phyloP scores from a whole-genome alignment of 768 basidiomycete species.

The Cubamyces lactineus region DNA sequence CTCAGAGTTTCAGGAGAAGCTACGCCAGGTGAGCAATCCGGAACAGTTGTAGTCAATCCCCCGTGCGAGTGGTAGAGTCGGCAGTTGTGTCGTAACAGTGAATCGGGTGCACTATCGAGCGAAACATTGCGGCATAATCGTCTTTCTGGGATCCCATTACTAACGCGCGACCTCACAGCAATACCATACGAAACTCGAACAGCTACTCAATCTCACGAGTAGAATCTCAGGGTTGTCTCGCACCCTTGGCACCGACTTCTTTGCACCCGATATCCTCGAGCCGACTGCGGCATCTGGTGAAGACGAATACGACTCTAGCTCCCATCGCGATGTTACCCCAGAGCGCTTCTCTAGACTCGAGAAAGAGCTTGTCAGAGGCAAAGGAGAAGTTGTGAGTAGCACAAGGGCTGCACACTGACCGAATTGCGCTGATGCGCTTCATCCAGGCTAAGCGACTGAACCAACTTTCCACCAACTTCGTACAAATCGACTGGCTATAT shows the following conservation, averaged over 20 bases:
- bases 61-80: too few relatives aligned
- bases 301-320: conserved; percentile 40
- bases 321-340: conserved; percentile 72
- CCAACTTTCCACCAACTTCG: conserved; percentile 62
- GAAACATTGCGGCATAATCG: too few relatives aligned
- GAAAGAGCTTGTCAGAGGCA: conserved; percentile 82
- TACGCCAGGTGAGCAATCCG: conserved; percentile 64
- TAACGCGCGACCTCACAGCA: conserved; percentile 41
- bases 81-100: background rate
- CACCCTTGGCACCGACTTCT: conserved; percentile 65
- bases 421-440: conserved; percentile 1
- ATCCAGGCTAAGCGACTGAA: conserved; percentile 66
- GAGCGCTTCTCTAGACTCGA: conserved; percentile 82
- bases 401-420: conserved; percentile 4
- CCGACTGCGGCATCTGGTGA: conserved; percentile 49
- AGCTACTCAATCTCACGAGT: conserved; percentile 69
- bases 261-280: conserved; percentile 55
- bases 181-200: conserved; percentile 79
- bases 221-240: conserved; percentile 62
- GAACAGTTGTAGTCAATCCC: background rate
- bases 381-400: conserved; percentile 77
- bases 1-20: conserved; percentile 72
- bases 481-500: conserved; percentile 83
- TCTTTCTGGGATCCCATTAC: background rate
- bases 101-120: background rate